Conservation (phyloP, 108 stramenopile genomes). For the Craspedostauros australis region DNA sequence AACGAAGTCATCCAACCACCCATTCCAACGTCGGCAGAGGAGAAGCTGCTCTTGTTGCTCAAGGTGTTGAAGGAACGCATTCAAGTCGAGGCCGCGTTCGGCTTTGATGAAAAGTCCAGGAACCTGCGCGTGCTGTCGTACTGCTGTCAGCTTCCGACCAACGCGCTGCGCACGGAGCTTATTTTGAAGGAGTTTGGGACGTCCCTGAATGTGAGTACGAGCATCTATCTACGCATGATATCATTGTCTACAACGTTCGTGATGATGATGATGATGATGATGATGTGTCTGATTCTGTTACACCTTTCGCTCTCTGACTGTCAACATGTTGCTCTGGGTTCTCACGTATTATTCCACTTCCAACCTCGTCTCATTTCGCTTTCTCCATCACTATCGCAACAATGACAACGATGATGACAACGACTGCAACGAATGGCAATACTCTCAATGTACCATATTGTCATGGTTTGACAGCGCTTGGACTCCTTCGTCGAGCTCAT, state of each 20-base stretch:
- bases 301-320: background rate
- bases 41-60: constrained; percentile 71
- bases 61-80: constrained; percentile 67
- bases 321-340: background rate
- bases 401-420: background rate
- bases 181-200: constrained; percentile 63
- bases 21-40: constrained; percentile 39
- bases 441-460: background rate
- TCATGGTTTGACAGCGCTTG: constrained; percentile 34
- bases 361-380: background rate
- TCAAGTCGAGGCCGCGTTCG: constrained; percentile 81
- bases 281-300: too few relatives aligned
- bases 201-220: constrained; percentile 68
- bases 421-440: background rate
- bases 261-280: background rate
- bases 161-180: constrained; percentile 48
- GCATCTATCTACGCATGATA: background rate
- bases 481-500: constrained; percentile 71
- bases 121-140: constrained; percentile 76
- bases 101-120: constrained; percentile 56
- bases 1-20: constrained; percentile 4
- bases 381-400: background rate
- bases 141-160: constrained; percentile 46
- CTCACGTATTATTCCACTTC: background rate
- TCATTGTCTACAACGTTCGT: background rate